Evolutionary conservation across 164 flowering plant species (phyloP), one percentile per base, ranked within the genome.

Genomic region (Vitis vinifera): DNA sequence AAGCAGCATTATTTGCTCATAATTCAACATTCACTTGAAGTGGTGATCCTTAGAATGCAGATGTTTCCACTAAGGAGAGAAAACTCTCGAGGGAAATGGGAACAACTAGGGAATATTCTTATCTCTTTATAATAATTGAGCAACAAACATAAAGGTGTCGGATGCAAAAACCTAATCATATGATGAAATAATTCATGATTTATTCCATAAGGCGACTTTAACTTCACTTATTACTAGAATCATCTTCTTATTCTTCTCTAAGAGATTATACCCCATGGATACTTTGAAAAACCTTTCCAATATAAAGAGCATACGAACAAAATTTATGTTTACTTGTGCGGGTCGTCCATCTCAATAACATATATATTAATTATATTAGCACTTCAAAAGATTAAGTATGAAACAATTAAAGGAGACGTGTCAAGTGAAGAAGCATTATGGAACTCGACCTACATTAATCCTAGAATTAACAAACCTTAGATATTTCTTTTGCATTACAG

Each of bases 81-180:
- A 56, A n/a, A 5, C 7, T 37, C 27, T 51, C 50, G n/a, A 60
- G 29, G 1, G 30, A 68, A 50, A 59, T 59, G 14, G 16, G 50
- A 4, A 69, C 23, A 69, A 9, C 12, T 13, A 9, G 10, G 62
- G 75, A 73, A 73, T 23, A 23, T 23, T 73, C 75, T 7, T 62
- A 62, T 73, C 67, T 23, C 75, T 53, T 37, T 30, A 44, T 53
- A 66, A 73, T 62, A 62, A 68, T 62, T 47, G 52, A 62, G 67
- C 49, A n/a, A 55, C 15, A 53, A 73, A 61, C 27, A 50, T 4
- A 14, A 27, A 64, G 48, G 31, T 72, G 64, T 65, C n/a, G 30
- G 31, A 71, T 71, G 23, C 63, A 65, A 63, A 63, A 23, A 23
- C 27, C 27, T 23, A 23, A 23, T 23, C 27, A 23, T 23, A 23